A percentile compares a stretch with the other conserved stretches of the same genome.
Evolutionary conservation across 352 stramenopile genomes (phyloP).

Genomic region (Globisporangium camurandrum): DNA sequence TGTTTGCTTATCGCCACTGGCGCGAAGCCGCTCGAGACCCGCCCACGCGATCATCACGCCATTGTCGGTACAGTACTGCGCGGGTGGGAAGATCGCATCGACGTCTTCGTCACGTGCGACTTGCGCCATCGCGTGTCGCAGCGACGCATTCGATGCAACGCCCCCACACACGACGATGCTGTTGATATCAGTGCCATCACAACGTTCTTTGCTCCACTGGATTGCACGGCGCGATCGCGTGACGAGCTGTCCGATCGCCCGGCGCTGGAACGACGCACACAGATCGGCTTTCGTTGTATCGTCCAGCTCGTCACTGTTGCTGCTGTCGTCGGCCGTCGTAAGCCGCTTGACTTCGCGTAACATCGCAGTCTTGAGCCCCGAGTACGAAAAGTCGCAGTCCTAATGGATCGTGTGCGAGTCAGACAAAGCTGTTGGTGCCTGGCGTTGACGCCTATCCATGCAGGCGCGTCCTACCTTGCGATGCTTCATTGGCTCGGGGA

Average conservation of each 20-base stretch:
- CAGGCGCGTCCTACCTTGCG: constrained; percentile 45
- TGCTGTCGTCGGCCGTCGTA: constrained; percentile 30
- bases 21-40: constrained; percentile 70
- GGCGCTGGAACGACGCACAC: constrained; percentile 90
- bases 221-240: constrained; percentile 86
- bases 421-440: background rate
- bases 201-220: constrained; percentile 54
- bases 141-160: constrained; percentile 95
- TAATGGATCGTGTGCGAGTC: constrained; percentile 7
- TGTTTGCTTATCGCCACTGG: too few relatives aligned
- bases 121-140: constrained; percentile 81
- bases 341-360: constrained; percentile 65
- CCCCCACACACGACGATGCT: constrained; percentile 93
- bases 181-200: constrained; percentile 41
- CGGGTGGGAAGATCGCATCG: constrained; percentile 39
- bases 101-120: constrained; percentile 44
- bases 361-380: constrained; percentile 97
- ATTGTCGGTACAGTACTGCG: constrained; percentile 97
- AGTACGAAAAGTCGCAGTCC: constrained; percentile 98
- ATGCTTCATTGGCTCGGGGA: constrained; percentile 91
- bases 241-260: constrained; percentile 48
- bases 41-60: constrained; percentile 96
- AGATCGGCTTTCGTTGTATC: constrained; percentile 87
- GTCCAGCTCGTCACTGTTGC: too few relatives aligned
- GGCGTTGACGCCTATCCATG: too few relatives aligned